Percentiles rank a stretch among this genome's conserved stretches.
Evolutionary conservation across 1,284 basidiomycete genomes (phyloP).

Genomic region (Puccinia triticina): DNA sequence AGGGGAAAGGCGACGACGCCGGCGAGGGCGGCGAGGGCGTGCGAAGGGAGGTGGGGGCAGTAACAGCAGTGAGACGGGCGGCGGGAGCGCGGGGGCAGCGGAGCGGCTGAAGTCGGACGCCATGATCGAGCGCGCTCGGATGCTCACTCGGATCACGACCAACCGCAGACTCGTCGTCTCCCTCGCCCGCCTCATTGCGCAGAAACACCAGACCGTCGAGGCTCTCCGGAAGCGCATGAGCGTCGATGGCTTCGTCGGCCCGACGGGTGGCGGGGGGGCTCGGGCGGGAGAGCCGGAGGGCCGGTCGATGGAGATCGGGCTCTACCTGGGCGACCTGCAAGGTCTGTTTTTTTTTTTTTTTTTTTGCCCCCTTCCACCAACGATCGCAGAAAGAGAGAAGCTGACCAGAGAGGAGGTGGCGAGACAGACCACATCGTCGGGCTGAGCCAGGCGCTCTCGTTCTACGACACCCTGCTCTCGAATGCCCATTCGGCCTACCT

Average conservation of each 20-base stretch:
- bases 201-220: conserved; percentile 80
- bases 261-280: too few species aligned
- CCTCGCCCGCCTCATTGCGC: conserved; percentile 73
- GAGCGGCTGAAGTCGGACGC: conserved; percentile 54
- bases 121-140: conserved; percentile 58
- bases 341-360: conserved; percentile 6
- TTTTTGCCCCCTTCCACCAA: background rate
- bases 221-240: conserved; percentile 74
- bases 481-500: conserved; percentile 86
- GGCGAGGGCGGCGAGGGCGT: background rate
- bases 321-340: conserved; percentile 90
- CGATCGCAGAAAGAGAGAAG: background rate
- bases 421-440: conserved; percentile 82
- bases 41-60: background rate
- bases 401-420: background rate
- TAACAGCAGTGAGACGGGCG: conserved; percentile 10
- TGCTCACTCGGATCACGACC: conserved; percentile 74
- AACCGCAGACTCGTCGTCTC: conserved; percentile 81
- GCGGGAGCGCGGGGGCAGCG: conserved; percentile 55
- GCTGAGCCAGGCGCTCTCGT: conserved; percentile 79
- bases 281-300: background rate
- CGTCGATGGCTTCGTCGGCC: conserved; percentile 58
- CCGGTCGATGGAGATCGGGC: conserved; percentile 57
- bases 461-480: conserved; percentile 84
- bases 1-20: background rate